Evolutionary conservation across 805 yeast genomes (phyloP).

Genomic region (Yarrowia bubula): DNA sequence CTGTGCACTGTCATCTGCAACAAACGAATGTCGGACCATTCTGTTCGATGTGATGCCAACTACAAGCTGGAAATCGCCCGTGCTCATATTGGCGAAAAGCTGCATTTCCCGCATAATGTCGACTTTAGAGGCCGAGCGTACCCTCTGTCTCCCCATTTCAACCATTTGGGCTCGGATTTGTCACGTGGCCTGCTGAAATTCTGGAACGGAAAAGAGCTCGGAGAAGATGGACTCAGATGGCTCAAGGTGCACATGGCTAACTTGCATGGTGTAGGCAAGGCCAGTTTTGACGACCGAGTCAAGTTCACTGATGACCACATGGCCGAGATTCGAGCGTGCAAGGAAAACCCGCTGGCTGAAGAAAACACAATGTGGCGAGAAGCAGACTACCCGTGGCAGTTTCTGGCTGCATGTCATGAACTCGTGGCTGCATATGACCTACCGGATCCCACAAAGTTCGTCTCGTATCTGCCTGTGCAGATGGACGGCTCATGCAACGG

Average conservation of each 20-base stretch:
- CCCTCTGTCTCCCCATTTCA: slow-evolving; percentile 61
- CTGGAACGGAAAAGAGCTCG: slow-evolving; percentile 58
- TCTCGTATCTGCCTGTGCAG: slow-evolving; percentile 57
- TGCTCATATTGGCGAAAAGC: slow-evolving; percentile 68
- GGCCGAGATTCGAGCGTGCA: slow-evolving; percentile 46
- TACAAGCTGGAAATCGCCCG: slow-evolving; percentile 94
- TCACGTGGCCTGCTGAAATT: slow-evolving; percentile 57
- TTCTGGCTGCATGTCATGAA: slow-evolving; percentile 56
- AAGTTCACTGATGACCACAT: slow-evolving; percentile 50
- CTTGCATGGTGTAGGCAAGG: slow-evolving; percentile 56
- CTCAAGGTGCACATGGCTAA: slow-evolving; percentile 62
- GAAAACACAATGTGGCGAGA: slow-evolving; percentile 54
- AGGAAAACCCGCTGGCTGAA: slow-evolving; percentile 46
- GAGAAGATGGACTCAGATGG: slow-evolving; percentile 55
- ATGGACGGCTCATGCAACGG: slow-evolving; percentile 72
- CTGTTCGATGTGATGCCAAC: slow-evolving; percentile 90
- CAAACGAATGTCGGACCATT: slow-evolving; percentile 65
- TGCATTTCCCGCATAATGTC: slow-evolving; percentile 62
- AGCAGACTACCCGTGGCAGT: slow-evolving; percentile 66
- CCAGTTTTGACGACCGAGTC: slow-evolving; percentile 51
- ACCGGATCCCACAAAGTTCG: slow-evolving; percentile 50
- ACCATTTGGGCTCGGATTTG: slow-evolving; percentile 61
- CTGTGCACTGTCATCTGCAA: slow-evolving; percentile 56
- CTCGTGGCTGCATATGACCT: slow-evolving; percentile 49
- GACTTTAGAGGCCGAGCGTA: slow-evolving; percentile 67